These are phyloP conservation scores for Chlorophyllum brunneum DNA, from an alignment of 768 basidiomycete genomes.

Conservation along the genomic window DNA sequence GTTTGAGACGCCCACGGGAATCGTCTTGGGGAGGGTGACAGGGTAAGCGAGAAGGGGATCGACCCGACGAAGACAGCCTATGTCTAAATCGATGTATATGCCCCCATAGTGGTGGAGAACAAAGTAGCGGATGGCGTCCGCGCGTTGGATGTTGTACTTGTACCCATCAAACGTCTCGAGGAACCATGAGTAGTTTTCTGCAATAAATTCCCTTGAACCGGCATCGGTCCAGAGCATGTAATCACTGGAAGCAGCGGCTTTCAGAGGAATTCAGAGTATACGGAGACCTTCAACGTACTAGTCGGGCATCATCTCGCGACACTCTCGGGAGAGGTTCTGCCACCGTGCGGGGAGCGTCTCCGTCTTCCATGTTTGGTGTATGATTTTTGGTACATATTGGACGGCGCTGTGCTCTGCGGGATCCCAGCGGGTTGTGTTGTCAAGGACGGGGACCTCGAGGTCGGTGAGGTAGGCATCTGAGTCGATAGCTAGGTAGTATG, in stretches of 20 bases:
- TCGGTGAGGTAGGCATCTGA: slow-evolving; percentile 76
- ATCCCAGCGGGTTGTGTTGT: slow-evolving; percentile 58
- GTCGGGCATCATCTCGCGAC: slow-evolving; percentile 90
- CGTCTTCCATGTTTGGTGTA: slow-evolving; percentile 99
- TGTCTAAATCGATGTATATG: slow-evolving; percentile 93
- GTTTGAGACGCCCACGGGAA: slow-evolving; percentile 96
- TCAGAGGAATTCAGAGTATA: slow-evolving; percentile 10
- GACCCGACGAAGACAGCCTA: slow-evolving; percentile 84
- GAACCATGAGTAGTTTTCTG: slow-evolving; percentile 86
- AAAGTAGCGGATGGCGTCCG: slow-evolving; percentile 98
- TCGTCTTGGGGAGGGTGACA: slow-evolving; percentile 90
- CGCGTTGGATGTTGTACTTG: slow-evolving; percentile 88
- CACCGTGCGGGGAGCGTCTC: slow-evolving; percentile 80
- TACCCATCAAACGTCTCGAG: slow-evolving; percentile 92
- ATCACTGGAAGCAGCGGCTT: slow-evolving; percentile 50
- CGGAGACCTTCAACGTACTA: slow-evolving; percentile 60
- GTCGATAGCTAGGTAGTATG: slow-evolving; percentile 85
- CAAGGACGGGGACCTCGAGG: slow-evolving; percentile 59
- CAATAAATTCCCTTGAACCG: slow-evolving; percentile 85
- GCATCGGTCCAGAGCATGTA: slow-evolving; percentile 99
- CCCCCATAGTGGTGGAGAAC: slow-evolving; percentile 95
- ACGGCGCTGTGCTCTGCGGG: slow-evolving; percentile 54
- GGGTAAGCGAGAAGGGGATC: slow-evolving; percentile 85
- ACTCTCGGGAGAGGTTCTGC: slow-evolving; percentile 76
- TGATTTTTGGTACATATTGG: slow-evolving; percentile 84